Percentiles rank a stretch among this genome's conserved stretches.
Evolutionary conservation across 2,329 filamentous ascomycete species (phyloP).

Genomic region (Hypoxylon sp.): DNA sequence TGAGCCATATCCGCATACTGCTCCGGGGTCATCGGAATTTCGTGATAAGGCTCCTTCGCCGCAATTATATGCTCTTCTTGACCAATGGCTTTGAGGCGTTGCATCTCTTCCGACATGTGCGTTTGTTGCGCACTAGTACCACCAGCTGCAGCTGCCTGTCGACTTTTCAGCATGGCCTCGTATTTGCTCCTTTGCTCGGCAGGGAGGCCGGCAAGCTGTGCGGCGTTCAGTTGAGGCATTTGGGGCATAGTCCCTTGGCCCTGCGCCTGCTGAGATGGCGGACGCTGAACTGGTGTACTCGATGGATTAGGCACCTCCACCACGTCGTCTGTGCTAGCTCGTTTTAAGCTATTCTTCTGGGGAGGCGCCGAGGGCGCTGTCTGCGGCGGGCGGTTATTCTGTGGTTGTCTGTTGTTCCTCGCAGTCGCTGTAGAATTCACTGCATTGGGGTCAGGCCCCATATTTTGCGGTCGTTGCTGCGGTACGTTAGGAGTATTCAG

Average conservation of each 20-base stretch:
- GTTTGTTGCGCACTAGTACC: constrained; percentile 16
- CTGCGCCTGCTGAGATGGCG: constrained; percentile 52
- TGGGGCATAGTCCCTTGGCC: constrained; percentile 38
- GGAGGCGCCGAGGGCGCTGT: constrained; percentile 58
- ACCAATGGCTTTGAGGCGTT: constrained; percentile 52
- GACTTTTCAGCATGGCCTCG: constrained; percentile 56
- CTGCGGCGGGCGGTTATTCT: constrained; percentile 57
- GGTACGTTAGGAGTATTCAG: constrained; percentile 42
- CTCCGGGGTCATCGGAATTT: constrained; percentile 64
- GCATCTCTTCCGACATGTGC: constrained; percentile 57
- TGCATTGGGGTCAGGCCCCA: constrained; percentile 39
- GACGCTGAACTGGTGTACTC: constrained; percentile 48
- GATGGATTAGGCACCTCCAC: constrained; percentile 49
- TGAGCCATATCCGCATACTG: constrained; percentile 61
- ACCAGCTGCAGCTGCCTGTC: constrained; percentile 42
- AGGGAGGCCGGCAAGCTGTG: constrained; percentile 60
- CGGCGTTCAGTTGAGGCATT: constrained; percentile 52
- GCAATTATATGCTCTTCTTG: constrained; percentile 56
- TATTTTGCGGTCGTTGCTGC: constrained; percentile 48
- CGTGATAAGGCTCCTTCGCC: constrained; percentile 58
- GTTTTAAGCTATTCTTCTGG: constrained; percentile 64
- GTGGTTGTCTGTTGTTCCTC: constrained; percentile 52
- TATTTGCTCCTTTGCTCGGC: constrained; percentile 64
- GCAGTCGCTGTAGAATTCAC: constrained; percentile 40
- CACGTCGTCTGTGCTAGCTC: constrained; percentile 64